A percentile compares a stretch with the other conserved stretches of the same genome.
Conservation (phyloP, 2,329 filamentous ascomycete genomes). For the Hawksworthiomyces lignivorus region DNA sequence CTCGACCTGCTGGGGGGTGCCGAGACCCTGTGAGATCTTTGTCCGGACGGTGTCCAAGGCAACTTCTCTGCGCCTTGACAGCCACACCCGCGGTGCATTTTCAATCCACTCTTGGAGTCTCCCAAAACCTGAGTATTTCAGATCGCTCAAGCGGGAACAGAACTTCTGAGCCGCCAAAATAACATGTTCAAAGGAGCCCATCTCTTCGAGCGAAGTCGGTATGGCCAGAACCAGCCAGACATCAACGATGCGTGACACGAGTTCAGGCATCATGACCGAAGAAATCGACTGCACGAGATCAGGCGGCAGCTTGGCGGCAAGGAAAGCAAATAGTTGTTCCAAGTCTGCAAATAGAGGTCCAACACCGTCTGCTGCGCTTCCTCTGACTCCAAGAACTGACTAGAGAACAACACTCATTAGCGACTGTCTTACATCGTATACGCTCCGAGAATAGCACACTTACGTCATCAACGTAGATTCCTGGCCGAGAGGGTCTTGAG, state of each 20-base stretch:
- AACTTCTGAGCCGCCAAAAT: constrained; percentile 60
- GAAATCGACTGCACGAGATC: constrained; percentile 56
- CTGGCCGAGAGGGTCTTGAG: constrained; percentile 24
- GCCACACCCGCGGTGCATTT: constrained; percentile 74
- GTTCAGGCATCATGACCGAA: constrained; percentile 58
- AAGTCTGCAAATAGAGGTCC: constrained; percentile 48
- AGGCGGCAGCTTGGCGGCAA: constrained; percentile 43
- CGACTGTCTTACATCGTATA: too few relatives aligned
- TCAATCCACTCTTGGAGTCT: constrained; percentile 73
- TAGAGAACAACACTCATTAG: constrained; percentile 16
- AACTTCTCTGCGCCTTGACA: constrained; percentile 72
- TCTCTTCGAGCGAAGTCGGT: constrained; percentile 63
- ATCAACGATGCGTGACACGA: constrained; percentile 61
- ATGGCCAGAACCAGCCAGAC: constrained; percentile 71
- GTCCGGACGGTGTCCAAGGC: constrained; percentile 68
- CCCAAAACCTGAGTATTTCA: constrained; percentile 54
- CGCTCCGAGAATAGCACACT: constrained; percentile 17
- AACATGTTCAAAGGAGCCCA: constrained; percentile 62
- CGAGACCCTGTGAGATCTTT: constrained; percentile 58
- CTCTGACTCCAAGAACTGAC: constrained; percentile 36
- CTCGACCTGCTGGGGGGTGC: constrained; percentile 63
- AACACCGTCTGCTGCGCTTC: constrained; percentile 36
- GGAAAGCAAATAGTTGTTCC: constrained; percentile 41
- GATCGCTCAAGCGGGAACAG: constrained; percentile 51
- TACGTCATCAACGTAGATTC: constrained; percentile 35